Evolutionary conservation across 164 flowering plant genomes (phyloP).

Genomic region (Chimonanthus salicifolius): DNA sequence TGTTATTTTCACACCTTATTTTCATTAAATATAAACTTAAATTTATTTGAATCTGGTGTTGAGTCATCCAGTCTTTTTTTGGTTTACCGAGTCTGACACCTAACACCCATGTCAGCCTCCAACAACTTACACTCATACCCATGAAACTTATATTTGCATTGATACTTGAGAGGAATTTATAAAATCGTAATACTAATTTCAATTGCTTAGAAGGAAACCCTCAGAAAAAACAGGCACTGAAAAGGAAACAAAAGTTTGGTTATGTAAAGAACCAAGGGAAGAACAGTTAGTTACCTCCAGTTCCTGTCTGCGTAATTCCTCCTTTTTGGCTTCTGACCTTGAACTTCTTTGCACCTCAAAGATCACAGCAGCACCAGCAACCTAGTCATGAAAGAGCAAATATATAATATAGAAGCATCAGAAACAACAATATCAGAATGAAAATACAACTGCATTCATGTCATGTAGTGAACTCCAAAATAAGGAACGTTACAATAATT

Average conservation of each 20-base stretch:
- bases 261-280: not conserved
- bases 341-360: constrained; percentile 83
- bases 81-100: no score
- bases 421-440: not conserved
- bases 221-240: no score
- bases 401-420: not conserved
- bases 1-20: no score
- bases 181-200: not conserved
- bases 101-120: no score
- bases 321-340: constrained; percentile 78
- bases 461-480: not conserved
- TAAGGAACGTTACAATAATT: not conserved
- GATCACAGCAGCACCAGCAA: constrained; percentile 66
- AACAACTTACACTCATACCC: no score
- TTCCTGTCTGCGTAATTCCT: constrained; percentile 59
- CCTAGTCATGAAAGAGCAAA: constrained; percentile 30
- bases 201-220: not conserved
- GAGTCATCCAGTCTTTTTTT: no score
- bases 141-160: no score
- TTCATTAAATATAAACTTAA: no score
- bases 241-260: not conserved
- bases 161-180: no score
- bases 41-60: no score
- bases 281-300: constrained; percentile 39
- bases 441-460: no score